Conservation (phyloP, 495 filamentous ascomycete species). For the Lasiosphaeriaceae sp. region DNA sequence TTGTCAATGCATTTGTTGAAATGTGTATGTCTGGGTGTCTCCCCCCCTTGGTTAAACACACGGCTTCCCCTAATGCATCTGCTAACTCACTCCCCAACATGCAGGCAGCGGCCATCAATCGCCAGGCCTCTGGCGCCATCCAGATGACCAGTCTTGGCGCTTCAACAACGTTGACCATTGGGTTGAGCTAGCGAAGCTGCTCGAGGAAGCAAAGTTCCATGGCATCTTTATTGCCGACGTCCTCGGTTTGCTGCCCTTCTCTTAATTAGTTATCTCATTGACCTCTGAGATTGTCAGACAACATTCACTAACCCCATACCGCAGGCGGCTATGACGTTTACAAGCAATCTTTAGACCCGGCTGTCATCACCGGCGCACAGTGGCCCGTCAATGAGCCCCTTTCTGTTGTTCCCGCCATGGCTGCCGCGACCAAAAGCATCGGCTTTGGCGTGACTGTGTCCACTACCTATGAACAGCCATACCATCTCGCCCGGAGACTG, state of each 20-base stretch:
- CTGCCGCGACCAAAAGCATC: conserved; percentile 53
- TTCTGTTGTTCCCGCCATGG: conserved; percentile 45
- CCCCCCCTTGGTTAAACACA: neutral
- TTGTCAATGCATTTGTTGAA: conserved; percentile 64
- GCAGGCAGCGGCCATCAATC: conserved; percentile 58
- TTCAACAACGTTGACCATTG: conserved; percentile 55
- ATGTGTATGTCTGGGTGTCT: conserved; percentile 33
- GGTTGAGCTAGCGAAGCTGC: conserved; percentile 52
- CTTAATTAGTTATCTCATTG: too few relatives aligned
- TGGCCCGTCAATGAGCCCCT: conserved; percentile 60
- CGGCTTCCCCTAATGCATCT: neutral
- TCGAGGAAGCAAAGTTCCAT: conserved; percentile 58
- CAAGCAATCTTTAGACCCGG: conserved; percentile 53
- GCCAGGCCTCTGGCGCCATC: conserved; percentile 59
- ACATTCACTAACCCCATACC: neutral
- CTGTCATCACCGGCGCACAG: conserved; percentile 58
- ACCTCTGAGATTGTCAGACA: too few relatives aligned
- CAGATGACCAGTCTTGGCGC: conserved; percentile 47
- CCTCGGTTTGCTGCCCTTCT: conserved; percentile 30
- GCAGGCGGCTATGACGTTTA: conserved; percentile 63
- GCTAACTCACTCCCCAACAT: neutral
- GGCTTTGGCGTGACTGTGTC: conserved; percentile 63
- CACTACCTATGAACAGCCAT: conserved; percentile 68
- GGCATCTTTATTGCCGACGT: conserved; percentile 61
- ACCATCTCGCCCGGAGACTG: conserved; percentile 61